Conservation (phyloP, 257 asterid genomes). For the Nicotiana tomentosiformis region DNA sequence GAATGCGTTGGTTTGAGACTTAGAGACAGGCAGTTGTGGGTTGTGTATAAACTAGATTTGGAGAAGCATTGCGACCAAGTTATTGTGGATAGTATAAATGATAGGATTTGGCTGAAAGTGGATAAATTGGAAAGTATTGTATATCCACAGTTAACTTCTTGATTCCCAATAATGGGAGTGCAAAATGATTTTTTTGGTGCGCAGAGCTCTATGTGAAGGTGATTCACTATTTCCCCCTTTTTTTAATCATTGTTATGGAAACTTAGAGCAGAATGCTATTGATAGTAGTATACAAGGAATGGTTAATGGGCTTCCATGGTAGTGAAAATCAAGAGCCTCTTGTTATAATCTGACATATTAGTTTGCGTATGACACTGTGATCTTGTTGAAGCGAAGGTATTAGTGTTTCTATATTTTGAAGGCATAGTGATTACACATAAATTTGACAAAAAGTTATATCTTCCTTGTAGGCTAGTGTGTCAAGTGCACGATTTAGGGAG, state of each 20-base stretch:
- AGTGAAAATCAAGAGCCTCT: not conserved
- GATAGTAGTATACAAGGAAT: not conserved
- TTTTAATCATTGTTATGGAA: not conserved
- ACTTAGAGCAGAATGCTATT: not conserved
- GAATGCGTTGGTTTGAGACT: too few relatives aligned
- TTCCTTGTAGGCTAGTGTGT: not conserved
- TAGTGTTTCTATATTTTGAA: not conserved
- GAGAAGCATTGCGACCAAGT: too few relatives aligned
- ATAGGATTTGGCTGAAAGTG: too few relatives aligned
- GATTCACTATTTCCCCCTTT: not conserved
- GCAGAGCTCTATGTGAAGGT: too few relatives aligned
- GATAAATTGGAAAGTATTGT: too few relatives aligned
- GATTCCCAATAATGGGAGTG: not conserved
- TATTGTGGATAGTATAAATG: too few relatives aligned
- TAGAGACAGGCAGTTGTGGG: too few relatives aligned
- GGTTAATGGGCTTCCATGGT: not conserved
- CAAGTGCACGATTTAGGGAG: not conserved
- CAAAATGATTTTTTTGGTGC: not conserved
- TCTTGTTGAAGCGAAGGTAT: not conserved
- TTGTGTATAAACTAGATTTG: too few relatives aligned
- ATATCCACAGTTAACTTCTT: not conserved
- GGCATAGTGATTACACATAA: not conserved
- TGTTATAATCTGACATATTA: not conserved
- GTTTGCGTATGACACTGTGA: not conserved
- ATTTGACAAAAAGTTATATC: not conserved